Base-by-base conservation (phyloP, 768 basidiomycete genomes). In the Auriscalpium microsporum region DNA sequence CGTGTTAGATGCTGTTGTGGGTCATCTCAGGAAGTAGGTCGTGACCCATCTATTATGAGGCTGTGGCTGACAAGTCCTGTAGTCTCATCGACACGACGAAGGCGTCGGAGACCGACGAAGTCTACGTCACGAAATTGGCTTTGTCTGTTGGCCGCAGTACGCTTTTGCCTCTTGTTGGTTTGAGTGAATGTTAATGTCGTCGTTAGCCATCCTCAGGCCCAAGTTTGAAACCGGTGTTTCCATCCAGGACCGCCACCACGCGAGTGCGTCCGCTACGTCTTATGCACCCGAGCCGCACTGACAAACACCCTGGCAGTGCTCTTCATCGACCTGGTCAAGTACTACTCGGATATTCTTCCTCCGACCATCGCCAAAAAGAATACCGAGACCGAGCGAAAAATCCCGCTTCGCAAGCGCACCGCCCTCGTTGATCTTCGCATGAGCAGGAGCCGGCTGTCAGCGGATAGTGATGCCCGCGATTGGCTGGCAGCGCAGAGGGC, bases 191-290 rank as follows among this genome's bases (percentile, higher is more conserved):
- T 56, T 44, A 6, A 34, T 54, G 34, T 36, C 38, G 35, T 50
- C 10, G 48, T 7, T 58, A 94, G 90, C 82, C 33, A 78, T 97
- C 48, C 73, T 95, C 35, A 76, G 93, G 28, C 95, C 95, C 17
- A 88, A 84, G 69, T 64, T 75, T 42, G 94, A 97, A 66, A 85
- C 83, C 6, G 82, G 91, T 54, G 67, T 94, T 23, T 91, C 94
- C 3, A 85, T 98, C 58, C 91, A 95, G 68, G 94, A 94, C 67
- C 87, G 92, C 42, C 86, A 95, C 72, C 83, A 91, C 51, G 79
- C 86, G 14, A 71, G 90, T 87, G 68, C 61, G 82, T 73, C 23
- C 42, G 14, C 17, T 48, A 2, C 9, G 8, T 42, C 38, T 34
- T 16, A 42, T 47, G 34, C 28, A 49, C 21, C 19, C 35, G 28